phyloP scores from a whole-genome alignment of 1,284 basidiomycete genomes.

The Ceratobasidium sp. region DNA sequence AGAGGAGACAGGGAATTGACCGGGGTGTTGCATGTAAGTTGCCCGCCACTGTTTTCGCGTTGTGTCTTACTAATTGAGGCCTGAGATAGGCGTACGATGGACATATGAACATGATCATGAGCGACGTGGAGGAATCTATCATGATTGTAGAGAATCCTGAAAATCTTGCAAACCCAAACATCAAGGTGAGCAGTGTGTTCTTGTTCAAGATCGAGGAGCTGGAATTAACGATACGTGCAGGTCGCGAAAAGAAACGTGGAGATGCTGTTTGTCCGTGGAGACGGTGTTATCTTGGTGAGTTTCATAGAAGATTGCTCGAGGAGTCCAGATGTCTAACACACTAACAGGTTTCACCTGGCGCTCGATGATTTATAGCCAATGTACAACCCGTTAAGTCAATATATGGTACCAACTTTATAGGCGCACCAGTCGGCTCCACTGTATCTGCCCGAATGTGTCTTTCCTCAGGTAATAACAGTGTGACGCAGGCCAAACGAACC shows the following conservation, averaged over 20 bases:
- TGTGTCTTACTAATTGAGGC: conserved; percentile 7
- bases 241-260: conserved; percentile 94
- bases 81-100: conserved; percentile 92
- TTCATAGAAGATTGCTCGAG: conserved; percentile 1
- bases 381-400: conserved; percentile 36
- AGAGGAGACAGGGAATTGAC: conserved; percentile 94
- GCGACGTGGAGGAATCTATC: conserved; percentile 96
- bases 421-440: background rate
- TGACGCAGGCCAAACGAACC: background rate
- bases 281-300: conserved; percentile 91
- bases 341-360: conserved; percentile 74
- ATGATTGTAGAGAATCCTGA: conserved; percentile 81
- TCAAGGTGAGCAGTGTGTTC: conserved; percentile 24
- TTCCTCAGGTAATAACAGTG: background rate
- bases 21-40: conserved; percentile 90
- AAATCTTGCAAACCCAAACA: conserved; percentile 57
- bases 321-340: conserved; percentile 46
- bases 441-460: too few species aligned
- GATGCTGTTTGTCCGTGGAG: conserved; percentile 98
- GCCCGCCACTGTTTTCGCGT: conserved; percentile 17
- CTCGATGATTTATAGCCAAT: conserved; percentile 50
- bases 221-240: conserved; percentile 61
- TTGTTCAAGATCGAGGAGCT: conserved; percentile 53
- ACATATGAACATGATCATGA: conserved; percentile 99
- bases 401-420: conserved; percentile 52